Base-by-base conservation (phyloP, 2,329 filamentous ascomycete species). In the Fusarium secorum region DNA sequence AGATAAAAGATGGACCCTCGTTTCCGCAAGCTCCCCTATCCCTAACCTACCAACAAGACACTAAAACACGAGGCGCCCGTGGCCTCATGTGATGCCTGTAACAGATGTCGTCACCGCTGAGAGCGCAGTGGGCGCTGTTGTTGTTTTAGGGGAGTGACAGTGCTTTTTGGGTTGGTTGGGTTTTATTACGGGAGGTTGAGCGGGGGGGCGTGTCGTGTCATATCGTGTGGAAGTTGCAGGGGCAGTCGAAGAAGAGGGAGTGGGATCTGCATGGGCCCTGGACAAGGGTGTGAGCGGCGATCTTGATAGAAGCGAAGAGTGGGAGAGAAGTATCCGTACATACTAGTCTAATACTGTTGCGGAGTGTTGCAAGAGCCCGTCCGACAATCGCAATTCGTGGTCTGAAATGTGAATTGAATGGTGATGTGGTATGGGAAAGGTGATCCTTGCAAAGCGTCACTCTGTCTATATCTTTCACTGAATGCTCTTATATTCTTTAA, bases 31-130 rank as follows among this genome's bases (percentile, higher is more conserved):
- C 30, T 60, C 52, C 38, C 54, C 46, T 55, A 32, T 46, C 30
- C 54, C 11, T 51, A 11, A 39, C 64, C 24, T 26, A 45, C 42
- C 36, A 52, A 44, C 55, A 54, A 54, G 38, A 48, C 30, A 71
- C 68, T 71, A 72, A 72, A 71, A 72, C 68, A 66, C 55, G 60
- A 66, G 59, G 68, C 68, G 65, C 54, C 42, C 42, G 46, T 63
- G 51, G 45, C 46, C 28, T 60, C 48, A 56, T 24, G 38, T 36
- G 39, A 58, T 60, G 39, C 35, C 42, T 49, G 52, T 64, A 51
- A 28, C 28, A 36, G 39, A 72, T 72, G 69, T 72, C 69, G 69
- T 72, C 69, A 72, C 69, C 64, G 52, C 67, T 62, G 38, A 42
- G 44, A 36, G 32, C 18, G 33, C 55, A 58, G 66, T 60, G 55